Evolutionary conservation across 1,284 basidiomycete genomes (phyloP).

Genomic region (Fomitopsis palustris): DNA sequence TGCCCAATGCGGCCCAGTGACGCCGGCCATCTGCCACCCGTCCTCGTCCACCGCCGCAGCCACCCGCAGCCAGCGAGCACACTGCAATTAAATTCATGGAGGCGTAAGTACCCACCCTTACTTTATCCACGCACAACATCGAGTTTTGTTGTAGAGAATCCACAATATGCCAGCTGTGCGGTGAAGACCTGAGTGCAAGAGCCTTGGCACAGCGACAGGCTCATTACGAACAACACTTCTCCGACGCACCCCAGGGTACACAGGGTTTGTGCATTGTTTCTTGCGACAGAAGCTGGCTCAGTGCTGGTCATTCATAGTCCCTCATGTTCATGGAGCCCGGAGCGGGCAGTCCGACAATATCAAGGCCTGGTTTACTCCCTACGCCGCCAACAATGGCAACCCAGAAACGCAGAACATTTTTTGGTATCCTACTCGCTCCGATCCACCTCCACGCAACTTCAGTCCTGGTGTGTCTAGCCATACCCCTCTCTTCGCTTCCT

Average conservation of each 20-base stretch:
- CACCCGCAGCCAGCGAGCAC: background rate
- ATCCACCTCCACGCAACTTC: constrained; percentile 61
- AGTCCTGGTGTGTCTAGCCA: constrained; percentile 54
- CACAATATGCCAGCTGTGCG: constrained; percentile 48
- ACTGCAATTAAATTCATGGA: too few species aligned
- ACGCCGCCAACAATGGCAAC: constrained; percentile 6
- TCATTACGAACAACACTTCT: constrained; percentile 51
- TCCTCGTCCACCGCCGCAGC: background rate
- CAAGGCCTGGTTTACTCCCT: constrained; percentile 5
- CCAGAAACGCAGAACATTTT: constrained; percentile 45
- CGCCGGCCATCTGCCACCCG: constrained; percentile 7
- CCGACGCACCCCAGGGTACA: constrained; percentile 7
- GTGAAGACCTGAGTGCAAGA: constrained; percentile 34
- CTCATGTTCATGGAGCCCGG: background rate
- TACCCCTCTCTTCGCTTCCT: too few species aligned
- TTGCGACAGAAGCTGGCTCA: background rate
- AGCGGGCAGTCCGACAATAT: background rate
- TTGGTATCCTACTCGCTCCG: constrained; percentile 52
- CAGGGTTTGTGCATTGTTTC: too few species aligned
- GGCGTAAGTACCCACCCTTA: too few species aligned
- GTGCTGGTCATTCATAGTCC: background rate
- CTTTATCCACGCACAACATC: too few species aligned
- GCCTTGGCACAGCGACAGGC: constrained; percentile 32
- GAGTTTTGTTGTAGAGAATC: background rate
- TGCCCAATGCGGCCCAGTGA: background rate